Evolutionary conservation across 345 rosid genomes (phyloP), one percentile per base, ranked within the genome.

Genomic region (Sonneratia caseolaris): DNA sequence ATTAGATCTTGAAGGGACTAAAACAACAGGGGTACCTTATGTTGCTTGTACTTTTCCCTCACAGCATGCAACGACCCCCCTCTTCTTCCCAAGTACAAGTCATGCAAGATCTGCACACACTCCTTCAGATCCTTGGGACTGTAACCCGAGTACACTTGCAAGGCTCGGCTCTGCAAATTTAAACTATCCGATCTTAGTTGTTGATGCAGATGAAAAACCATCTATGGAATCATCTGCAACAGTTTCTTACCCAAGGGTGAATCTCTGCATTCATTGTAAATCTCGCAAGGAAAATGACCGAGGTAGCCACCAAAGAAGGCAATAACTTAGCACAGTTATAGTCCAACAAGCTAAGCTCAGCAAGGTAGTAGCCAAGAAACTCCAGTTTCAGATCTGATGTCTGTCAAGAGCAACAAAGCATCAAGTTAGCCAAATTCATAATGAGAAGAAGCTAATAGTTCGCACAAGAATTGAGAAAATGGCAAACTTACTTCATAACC

Each of bases 301-400:
- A 83, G 24, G 93, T 85, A 71, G 96, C 91, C 53, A 90, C 83
- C 70, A 81, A 3, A 13, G 96, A 90, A 8, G 96, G 91, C 71
- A 90, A 74, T 70, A 84, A 90, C 70, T 72, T 79, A 47, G 85
- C 68, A 66, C 88, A 88, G 18, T 76, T 78, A 47, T 88, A 90
- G 68, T 90, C 91, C 75, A 90, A 71, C 84, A 90, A 76, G 75
- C 93, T 86, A 55, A 90, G 78, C 78, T 90, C 96, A 0, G 93
- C 86, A 69, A 90, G 84, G 80, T 85, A 88, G 75, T 73, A 84
- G 21, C 86, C 80, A 64, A 90, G 71, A 76, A 88, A 86, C 79
- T 88, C 93, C 42, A 88, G 69, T 51, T 75, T 86, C 73, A 83
- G 77, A 68, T 78, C 76, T 14, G 65, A 37, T 43, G 32, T 55